Evolutionary conservation across 371 early-diverging fungal genomes (phyloP), one percentile per base, ranked within the genome.

Genomic region (Apophysomyces trapeziformis): DNA sequence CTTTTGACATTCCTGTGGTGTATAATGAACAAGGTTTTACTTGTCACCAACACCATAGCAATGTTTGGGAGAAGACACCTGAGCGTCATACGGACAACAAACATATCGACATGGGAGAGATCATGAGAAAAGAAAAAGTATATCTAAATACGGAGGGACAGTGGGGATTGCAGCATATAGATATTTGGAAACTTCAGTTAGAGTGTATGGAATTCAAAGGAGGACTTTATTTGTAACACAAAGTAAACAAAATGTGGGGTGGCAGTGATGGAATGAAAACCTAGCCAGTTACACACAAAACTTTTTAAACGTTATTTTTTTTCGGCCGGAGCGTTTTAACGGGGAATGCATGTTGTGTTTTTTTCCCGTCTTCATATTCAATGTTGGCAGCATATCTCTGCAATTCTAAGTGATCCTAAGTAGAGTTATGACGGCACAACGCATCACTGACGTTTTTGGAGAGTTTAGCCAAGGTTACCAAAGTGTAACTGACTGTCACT

Each of bases 41-140:
- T 5, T 81, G 79, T 65, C 82, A 78, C 66, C 82, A 78, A 66
- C 73, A 78, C 5, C 79, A 78, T 56, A 63, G 65, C 4, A 81
- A 81, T 54, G 65, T 75, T 13, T 81, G 78, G 79, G 78, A 78
- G 63, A 66, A 57, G 21, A 60, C 59, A 18, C 70, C 67, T 4
- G 77, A 78, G 21, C 65, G 71, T 44, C 64, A 70, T 13, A 78
- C 71, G 7, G 61, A 68, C 45, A 78, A 74, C 45, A 60, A 50
- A 4, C 50, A 60, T 14, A 69, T 73, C 37, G 45, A 66, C 35
- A 71, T 71, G 46, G 70, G 47, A 12, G 75, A 69, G 21, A 72
- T 81, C 45, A 37, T 66, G 36, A 43, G 58, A n/a, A 70, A 73
- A 26, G 71, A 77, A 45, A 66, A 44, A 14, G 39, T 58, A 12